Base-by-base conservation (phyloP, 805 yeast genomes). In the Sungouiella thailandica region DNA sequence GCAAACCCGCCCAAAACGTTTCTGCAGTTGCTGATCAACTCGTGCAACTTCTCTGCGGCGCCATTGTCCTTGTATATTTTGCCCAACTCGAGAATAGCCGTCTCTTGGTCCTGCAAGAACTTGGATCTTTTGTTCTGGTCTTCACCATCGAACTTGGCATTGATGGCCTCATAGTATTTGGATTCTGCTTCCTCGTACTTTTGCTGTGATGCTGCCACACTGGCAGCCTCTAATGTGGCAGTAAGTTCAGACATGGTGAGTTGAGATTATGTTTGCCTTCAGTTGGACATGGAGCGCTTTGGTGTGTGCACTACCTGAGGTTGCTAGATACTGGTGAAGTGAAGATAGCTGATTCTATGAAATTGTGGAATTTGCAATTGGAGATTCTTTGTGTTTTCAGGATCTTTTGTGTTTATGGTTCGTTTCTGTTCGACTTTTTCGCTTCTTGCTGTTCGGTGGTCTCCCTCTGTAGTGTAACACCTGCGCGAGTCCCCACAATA, bases 1-100 rank as follows among this genome's bases (percentile, higher is more conserved):
- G 97, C 96, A 52, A 85, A 78, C 22, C 75, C 74, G 35, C 80
- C 76, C 69, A 88, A 80, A n/a, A 80, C 74, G 7, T 62, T 65
- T 47, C 93, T 75, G 1, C 94, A 80, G 25, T 76, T 70, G 9
- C 77, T 68, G 24, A 93, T 76, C 50, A 93, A 75, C 25, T 62
- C 64, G 12, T 70, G 64, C 28, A 93, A 69, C 46, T 78, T 72
- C 4, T 60, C 67, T 17, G 70, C 62, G 29, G 78, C 64, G 9
- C 63, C 52, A 22, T 66, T 61, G 2, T 56, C 57, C 37, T 76
- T 74, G 58, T 84, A 89, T 20, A 88, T 55, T 38, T 72, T 68
- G 23, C 95, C 96, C 47, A 90, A 69, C 50, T 83, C 93, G 31
- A 77, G 55, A 29, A 90, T 78, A 22, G 93, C 80, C 8, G 67